Evolutionary conservation across 2,329 filamentous ascomycete genomes (phyloP).

Genomic region (Cladophialophora psammophila): DNA sequence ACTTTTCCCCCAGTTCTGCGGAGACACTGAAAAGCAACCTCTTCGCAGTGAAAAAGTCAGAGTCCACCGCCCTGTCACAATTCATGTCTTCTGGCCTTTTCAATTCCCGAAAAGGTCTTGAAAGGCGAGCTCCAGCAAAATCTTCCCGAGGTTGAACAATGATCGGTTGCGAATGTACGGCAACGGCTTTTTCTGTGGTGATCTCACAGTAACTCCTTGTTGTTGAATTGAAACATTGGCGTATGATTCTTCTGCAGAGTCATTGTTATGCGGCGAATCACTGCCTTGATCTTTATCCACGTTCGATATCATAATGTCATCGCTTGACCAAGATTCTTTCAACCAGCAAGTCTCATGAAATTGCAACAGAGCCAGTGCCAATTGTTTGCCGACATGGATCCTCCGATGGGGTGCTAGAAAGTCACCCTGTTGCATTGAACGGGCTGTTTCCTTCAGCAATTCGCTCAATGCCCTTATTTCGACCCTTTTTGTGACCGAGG

Average conservation of each 20-base stretch:
- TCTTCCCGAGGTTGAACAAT: no score
- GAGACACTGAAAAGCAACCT: not conserved
- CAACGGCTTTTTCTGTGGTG: no score
- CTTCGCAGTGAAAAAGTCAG: not conserved
- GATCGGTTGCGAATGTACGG: no score
- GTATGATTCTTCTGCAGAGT: constrained; percentile 9
- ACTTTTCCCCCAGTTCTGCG: not conserved
- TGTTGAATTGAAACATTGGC: not conserved
- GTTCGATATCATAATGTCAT: not conserved
- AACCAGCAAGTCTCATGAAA: constrained; percentile 6
- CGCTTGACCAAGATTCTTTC: constrained; percentile 7
- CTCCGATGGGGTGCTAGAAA: not conserved
- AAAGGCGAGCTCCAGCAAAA: no score
- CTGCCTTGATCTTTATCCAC: not conserved
- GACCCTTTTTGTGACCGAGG: not conserved
- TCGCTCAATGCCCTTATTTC: not conserved
- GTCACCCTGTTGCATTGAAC: not conserved
- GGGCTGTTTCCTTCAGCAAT: not conserved
- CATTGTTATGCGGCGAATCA: not conserved
- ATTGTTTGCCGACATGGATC: not conserved
- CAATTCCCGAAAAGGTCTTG: no score
- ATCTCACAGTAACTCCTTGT: not conserved
- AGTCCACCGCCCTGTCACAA: no score
- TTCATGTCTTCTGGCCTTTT: no score
- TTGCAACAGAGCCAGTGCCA: not conserved